These are phyloP conservation scores for Rubia peregrina DNA, from an alignment of 305 asterid genomes.

Conservation along the genomic window DNA sequence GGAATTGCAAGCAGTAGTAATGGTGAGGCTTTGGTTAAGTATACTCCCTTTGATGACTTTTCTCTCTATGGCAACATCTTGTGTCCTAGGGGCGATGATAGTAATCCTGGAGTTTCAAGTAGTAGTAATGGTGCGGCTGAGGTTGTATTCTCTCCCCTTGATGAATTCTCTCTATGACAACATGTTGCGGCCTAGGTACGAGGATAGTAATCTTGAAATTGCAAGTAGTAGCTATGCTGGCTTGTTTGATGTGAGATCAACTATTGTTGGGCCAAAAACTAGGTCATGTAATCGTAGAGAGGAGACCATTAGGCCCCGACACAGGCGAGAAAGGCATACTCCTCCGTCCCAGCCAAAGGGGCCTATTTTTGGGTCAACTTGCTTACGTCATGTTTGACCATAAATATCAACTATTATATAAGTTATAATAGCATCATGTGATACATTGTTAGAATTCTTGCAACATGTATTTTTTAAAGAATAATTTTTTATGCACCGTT, in stretches of 20 bases:
- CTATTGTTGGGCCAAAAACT: constrained; percentile 11
- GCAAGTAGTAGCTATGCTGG: not conserved
- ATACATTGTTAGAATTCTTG: too few relatives aligned
- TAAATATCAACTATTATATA: too few relatives aligned
- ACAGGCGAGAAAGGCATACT: constrained; percentile 16
- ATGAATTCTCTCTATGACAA: constrained; percentile 7
- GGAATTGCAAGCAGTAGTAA: not conserved
- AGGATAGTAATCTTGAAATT: not conserved
- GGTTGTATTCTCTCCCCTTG: constrained; percentile 26
- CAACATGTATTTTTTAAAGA: too few relatives aligned
- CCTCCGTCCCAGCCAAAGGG: too few relatives aligned
- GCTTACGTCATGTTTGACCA: too few relatives aligned
- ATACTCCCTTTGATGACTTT: not conserved
- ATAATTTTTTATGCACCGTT: too few relatives aligned
- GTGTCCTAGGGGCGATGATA: not conserved
- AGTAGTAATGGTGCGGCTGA: not conserved
- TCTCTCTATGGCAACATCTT: not conserved
- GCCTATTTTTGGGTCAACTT: too few relatives aligned
- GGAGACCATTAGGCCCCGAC: constrained; percentile 13
- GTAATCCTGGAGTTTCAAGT: not conserved
- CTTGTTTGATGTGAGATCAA: not conserved
- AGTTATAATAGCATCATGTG: too few relatives aligned
- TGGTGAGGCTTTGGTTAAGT: not conserved
- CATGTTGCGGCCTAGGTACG: not conserved
- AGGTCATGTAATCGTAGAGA: constrained; percentile 12